Evolutionary conservation across 2,329 filamentous ascomycete genomes (phyloP).

Genomic region (Tolypocladium inflatum): DNA sequence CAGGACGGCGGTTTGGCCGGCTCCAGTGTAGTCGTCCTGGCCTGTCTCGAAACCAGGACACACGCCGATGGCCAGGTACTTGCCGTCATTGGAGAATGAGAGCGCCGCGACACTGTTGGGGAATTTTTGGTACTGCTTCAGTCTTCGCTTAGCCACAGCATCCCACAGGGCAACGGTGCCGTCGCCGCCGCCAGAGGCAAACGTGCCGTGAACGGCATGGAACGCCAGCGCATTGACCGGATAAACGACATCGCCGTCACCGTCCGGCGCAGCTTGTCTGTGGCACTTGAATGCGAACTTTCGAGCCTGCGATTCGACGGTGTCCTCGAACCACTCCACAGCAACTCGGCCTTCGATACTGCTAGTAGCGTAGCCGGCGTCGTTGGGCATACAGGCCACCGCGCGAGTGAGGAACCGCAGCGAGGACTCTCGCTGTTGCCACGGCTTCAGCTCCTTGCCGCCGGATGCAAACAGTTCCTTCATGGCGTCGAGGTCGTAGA

Average conservation of each 20-base stretch:
- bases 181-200: slow-evolving; percentile 83
- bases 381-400: slow-evolving; percentile 93
- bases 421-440: slow-evolving; percentile 88
- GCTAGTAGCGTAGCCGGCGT: slow-evolving; percentile 83
- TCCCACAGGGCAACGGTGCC: slow-evolving; percentile 92
- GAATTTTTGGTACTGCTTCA: slow-evolving; percentile 82
- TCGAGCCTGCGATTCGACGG: slow-evolving; percentile 72
- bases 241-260: slow-evolving; percentile 70
- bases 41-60: slow-evolving; percentile 85
- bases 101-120: slow-evolving; percentile 69
- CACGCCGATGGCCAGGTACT: slow-evolving; percentile 67
- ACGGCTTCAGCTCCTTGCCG: slow-evolving; percentile 55
- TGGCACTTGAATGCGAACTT: slow-evolving; percentile 99
- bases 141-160: slow-evolving; percentile 77
- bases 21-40: slow-evolving; percentile 65
- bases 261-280: slow-evolving; percentile 58
- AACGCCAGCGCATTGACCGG: slow-evolving; percentile 87
- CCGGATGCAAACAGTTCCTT: slow-evolving; percentile 38
- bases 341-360: slow-evolving; percentile 93
- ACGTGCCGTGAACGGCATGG: slow-evolving; percentile 74
- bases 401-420: slow-evolving; percentile 94
- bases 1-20: slow-evolving; percentile 67
- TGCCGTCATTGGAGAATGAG: slow-evolving; percentile 69
- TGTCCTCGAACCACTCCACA: slow-evolving; percentile 96
- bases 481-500: slow-evolving; percentile 77